Evolutionary conservation across 768 basidiomycete genomes (phyloP).

Genomic region (Tylopilus balloui): DNA sequence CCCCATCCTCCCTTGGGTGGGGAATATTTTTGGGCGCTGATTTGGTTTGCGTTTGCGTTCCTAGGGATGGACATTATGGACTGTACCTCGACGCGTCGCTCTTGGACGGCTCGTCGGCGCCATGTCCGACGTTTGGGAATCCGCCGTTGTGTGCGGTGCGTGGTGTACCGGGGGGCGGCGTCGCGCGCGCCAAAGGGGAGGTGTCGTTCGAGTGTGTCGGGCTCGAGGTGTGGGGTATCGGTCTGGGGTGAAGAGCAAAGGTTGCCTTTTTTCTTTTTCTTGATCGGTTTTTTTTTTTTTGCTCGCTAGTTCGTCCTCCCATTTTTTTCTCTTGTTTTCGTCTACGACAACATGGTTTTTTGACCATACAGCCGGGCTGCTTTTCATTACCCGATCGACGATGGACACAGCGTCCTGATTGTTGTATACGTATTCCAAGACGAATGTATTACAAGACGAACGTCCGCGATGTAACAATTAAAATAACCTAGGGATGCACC

Average conservation of each 20-base stretch:
- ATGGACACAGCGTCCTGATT: too few relatives aligned
- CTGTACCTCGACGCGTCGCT: slow-evolving; percentile 83
- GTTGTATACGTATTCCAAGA: too few relatives aligned
- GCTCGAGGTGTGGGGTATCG: slow-evolving; percentile 86
- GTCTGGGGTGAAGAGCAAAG: slow-evolving; percentile 25
- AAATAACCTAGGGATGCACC: background rate
- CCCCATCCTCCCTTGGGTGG: background rate
- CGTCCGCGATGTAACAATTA: too few relatives aligned
- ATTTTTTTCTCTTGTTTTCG: too few relatives aligned
- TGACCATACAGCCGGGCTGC: too few relatives aligned
- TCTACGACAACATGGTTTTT: too few relatives aligned
- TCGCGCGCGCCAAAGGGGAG: slow-evolving; percentile 33
- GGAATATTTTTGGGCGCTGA: too few relatives aligned
- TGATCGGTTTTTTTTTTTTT: background rate
- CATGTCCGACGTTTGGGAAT: slow-evolving; percentile 85
- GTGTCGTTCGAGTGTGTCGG: slow-evolving; percentile 87
- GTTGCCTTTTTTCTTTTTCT: background rate
- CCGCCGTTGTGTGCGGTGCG: slow-evolving; percentile 70
- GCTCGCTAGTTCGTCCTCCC: too few relatives aligned
- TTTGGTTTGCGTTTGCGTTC: too few relatives aligned
- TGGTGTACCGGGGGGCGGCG: slow-evolving; percentile 19
- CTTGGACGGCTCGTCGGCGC: slow-evolving; percentile 77
- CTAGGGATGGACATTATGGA: slow-evolving; percentile 79
- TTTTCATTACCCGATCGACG: too few relatives aligned
- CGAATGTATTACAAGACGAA: too few relatives aligned